Percentiles rank a stretch among this genome's conserved stretches.
Conservation (phyloP, 2,329 filamentous ascomycete species). For the Botryotinia narcissicola region DNA sequence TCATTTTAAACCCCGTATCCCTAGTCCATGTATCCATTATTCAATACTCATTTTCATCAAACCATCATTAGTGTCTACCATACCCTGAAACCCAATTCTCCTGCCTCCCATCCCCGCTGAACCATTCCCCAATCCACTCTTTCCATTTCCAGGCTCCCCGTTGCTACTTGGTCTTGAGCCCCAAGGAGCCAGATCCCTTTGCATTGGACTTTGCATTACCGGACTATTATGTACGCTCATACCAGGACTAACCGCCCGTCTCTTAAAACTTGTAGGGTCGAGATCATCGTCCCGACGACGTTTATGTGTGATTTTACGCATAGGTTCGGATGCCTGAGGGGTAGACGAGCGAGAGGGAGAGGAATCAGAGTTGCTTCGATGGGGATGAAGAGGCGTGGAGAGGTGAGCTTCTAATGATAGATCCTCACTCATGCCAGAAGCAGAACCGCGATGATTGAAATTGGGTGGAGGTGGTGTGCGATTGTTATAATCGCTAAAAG, state of each 20-base stretch:
- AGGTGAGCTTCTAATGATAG: constrained; percentile 44
- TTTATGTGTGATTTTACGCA: constrained; percentile 74
- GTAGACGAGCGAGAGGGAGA: constrained; percentile 37
- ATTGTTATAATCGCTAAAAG: constrained; percentile 66
- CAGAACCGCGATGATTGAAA: constrained; percentile 57
- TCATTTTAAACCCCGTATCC: background rate
- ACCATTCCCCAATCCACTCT: constrained; percentile 27
- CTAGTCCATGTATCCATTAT: constrained; percentile 41
- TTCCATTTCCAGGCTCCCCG: constrained; percentile 45
- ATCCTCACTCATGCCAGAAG: constrained; percentile 65
- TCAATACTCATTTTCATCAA: constrained; percentile 98
- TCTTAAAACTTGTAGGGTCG: constrained; percentile 83
- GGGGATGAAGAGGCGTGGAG: constrained; percentile 34
- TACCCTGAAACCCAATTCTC: constrained; percentile 80
- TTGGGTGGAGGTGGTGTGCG: constrained; percentile 51
- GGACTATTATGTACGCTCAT: constrained; percentile 91
- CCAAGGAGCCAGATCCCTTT: constrained; percentile 69
- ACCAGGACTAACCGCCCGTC: constrained; percentile 85
- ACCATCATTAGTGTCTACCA: constrained; percentile 93
- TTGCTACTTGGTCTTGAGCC: constrained; percentile 66
- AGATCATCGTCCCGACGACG: constrained; percentile 89
- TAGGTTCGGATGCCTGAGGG: constrained; percentile 63
- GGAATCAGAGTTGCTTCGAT: constrained; percentile 26
- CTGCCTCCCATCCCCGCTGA: constrained; percentile 41
- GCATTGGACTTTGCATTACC: constrained; percentile 77